phyloP scores from a whole-genome alignment of 331 rosid genomes.

The Malus hybrid region DNA sequence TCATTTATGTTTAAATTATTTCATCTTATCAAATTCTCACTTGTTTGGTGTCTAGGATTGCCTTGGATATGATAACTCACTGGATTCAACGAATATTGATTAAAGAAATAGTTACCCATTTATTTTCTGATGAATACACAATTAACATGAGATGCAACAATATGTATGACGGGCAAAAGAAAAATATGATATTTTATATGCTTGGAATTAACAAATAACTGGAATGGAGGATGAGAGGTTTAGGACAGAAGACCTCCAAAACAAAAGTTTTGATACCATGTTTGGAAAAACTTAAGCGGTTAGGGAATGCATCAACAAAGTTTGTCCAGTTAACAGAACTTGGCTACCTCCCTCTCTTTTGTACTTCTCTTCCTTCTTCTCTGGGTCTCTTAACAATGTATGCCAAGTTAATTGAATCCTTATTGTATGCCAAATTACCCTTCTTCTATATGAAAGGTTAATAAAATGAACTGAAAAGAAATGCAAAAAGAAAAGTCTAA shows the following conservation, averaged over 20 bases:
- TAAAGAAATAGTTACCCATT: background rate
- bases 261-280: background rate
- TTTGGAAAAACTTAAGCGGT: background rate
- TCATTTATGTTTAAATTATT: background rate
- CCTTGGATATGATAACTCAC: background rate
- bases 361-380: background rate
- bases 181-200: background rate
- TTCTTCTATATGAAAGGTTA: background rate
- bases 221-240: background rate
- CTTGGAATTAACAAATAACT: background rate
- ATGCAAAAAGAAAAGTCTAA: background rate
- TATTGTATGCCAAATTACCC: background rate
- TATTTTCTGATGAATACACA: background rate
- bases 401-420: too few species aligned
- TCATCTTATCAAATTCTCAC: background rate
- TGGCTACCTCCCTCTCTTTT: background rate
- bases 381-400: background rate
- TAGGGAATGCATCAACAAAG: background rate
- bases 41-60: background rate
- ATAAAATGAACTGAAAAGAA: background rate
- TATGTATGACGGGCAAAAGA: background rate
- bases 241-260: background rate
- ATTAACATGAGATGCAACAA: background rate
- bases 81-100: background rate
- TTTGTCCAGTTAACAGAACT: background rate